Percentiles rank a stretch among this genome's conserved stretches.
phyloP scores from a whole-genome alignment of 1,284 basidiomycete species.

The Neolentinus lepideus region DNA sequence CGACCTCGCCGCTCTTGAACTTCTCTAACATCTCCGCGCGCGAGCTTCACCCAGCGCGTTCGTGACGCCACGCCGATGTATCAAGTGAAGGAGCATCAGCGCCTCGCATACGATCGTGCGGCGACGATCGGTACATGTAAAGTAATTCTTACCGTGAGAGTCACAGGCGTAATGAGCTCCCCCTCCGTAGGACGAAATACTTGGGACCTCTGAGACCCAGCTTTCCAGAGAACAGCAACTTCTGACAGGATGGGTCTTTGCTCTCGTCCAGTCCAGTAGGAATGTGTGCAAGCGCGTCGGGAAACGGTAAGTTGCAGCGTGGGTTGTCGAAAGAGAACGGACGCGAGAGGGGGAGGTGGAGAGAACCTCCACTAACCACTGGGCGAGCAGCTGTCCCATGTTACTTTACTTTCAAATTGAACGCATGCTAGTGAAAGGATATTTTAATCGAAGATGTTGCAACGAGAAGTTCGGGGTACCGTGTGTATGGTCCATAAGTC shows the following conservation, averaged over 20 bases:
- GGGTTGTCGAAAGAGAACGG: slow-evolving; percentile 6
- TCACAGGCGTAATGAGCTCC: slow-evolving; percentile 75
- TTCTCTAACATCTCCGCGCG: slow-evolving; percentile 72
- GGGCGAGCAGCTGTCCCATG: slow-evolving; percentile 57
- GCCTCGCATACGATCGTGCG: slow-evolving; percentile 81
- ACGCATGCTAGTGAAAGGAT: no score
- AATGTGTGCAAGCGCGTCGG: slow-evolving; percentile 51
- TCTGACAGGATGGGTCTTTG: slow-evolving; percentile 75
- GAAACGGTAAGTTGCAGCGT: no score
- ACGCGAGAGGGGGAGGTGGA: slow-evolving; percentile 31
- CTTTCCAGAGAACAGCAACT: slow-evolving; percentile 95
- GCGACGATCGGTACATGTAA: slow-evolving; percentile 3
- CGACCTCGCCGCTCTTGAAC: slow-evolving; percentile 78
- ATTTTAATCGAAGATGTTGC: slow-evolving; percentile 85
- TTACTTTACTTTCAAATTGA: slow-evolving; percentile 3
- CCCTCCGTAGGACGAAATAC: slow-evolving; percentile 78
- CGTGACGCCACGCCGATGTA: slow-evolving; percentile 36
- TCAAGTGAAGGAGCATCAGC: slow-evolving; percentile 82
- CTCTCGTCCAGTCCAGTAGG: slow-evolving; percentile 48
- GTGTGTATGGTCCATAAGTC: slow-evolving; percentile 90
- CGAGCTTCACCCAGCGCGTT: slow-evolving; percentile 61
- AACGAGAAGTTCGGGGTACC: slow-evolving; percentile 87
- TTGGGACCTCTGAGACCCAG: slow-evolving; percentile 77
- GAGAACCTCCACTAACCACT: slow-evolving; percentile 85
- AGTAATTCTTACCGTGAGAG: slow-evolving; percentile 49